Evolutionary conservation across 2,329 filamentous ascomycete species (phyloP), one percentile per base, ranked within the genome.

Genomic region (Fragosphaeria purpurea): DNA sequence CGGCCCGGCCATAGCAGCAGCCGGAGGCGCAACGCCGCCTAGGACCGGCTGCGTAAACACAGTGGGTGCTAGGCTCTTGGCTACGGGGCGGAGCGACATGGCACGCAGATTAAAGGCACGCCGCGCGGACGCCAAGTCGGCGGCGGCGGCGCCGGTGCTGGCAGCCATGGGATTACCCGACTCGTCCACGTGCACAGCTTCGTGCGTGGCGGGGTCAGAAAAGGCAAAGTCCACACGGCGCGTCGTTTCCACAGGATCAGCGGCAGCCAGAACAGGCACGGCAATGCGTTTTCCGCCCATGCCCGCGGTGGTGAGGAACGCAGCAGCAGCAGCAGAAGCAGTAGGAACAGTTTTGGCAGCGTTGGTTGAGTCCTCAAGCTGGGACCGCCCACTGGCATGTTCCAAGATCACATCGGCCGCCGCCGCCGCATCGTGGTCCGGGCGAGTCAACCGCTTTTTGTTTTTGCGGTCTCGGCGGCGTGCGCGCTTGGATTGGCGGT

Each of bases 31-130:
- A 1, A 51, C 56, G 4, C 57, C 52, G 2, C 55, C 13, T 13
- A 68, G 66, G 2, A 66, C 61, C 6, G 70, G 67, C 52, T 76
- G 73, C 0, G 70, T 71, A 58, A 90, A 89, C 51, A 89, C 84
- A 9, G 81, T 80, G 46, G 85, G 85, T 0, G 85, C 80, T 4
- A 90, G 71, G 44, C 81, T 79, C 60, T 82, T 86, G 22, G 81
- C 78, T 38, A 75, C 74, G 2, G 82, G 81, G 44, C 76, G 71
- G 48, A 85, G 73, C 1, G 79, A 83, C 46, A 87, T 70, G 46
- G 71, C 73, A 44, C 81, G 78, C 11, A 85, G 62, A 53, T 72
- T 73, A 61, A 84, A 79, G 1, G 77, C 71, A 46, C 72, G 70
- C 45, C 69, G 70, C 1, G 57, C 52, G 7, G 60, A 57, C 4